Conservation (phyloP, 2,329 filamentous ascomycete species). For the Fusarium siculi region DNA sequence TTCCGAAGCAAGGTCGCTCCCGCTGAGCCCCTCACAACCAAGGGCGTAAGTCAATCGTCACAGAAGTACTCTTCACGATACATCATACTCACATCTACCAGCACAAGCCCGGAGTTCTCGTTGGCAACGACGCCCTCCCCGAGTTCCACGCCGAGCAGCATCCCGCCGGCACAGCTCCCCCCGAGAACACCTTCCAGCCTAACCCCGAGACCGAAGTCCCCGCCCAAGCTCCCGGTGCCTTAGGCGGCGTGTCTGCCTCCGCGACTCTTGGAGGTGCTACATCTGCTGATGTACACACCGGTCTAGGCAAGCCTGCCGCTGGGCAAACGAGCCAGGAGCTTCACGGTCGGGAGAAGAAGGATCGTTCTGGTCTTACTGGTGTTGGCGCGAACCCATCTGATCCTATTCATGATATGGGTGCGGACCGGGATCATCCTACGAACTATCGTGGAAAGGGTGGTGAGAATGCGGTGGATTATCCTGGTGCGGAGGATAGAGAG, state of each 20-base stretch:
- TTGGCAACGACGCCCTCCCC: slow-evolving; percentile 67
- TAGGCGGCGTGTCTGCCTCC: slow-evolving; percentile 45
- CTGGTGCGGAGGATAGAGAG: slow-evolving; percentile 37
- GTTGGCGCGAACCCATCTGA: slow-evolving; percentile 48
- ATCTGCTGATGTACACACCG: slow-evolving; percentile 55
- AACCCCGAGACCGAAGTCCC: slow-evolving; percentile 50
- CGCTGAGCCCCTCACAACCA: slow-evolving; percentile 62
- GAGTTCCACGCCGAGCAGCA: slow-evolving; percentile 73
- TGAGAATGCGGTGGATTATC: slow-evolving; percentile 29
- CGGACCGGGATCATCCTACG: slow-evolving; percentile 45
- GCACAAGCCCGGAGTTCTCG: slow-evolving; percentile 72
- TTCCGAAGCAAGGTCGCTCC: slow-evolving; percentile 63
- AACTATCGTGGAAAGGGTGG: slow-evolving; percentile 32
- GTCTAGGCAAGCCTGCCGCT: slow-evolving; percentile 55
- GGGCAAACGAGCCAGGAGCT: slow-evolving; percentile 57
- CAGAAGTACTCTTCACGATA: not conserved
- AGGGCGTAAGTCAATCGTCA: slow-evolving; percentile 59
- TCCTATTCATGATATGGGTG: slow-evolving; percentile 44
- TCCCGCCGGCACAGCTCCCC: slow-evolving; percentile 71
- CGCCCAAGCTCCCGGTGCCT: slow-evolving; percentile 48
- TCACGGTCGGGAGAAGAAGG: slow-evolving; percentile 52
- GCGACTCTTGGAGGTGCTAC: slow-evolving; percentile 58
- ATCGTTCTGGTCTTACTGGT: slow-evolving; percentile 53
- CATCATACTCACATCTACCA: slow-evolving; percentile 47
- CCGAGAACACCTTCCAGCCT: slow-evolving; percentile 53